Base-by-base conservation (phyloP, 2,329 filamentous ascomycete species). In the Fusarium transvaalense region DNA sequence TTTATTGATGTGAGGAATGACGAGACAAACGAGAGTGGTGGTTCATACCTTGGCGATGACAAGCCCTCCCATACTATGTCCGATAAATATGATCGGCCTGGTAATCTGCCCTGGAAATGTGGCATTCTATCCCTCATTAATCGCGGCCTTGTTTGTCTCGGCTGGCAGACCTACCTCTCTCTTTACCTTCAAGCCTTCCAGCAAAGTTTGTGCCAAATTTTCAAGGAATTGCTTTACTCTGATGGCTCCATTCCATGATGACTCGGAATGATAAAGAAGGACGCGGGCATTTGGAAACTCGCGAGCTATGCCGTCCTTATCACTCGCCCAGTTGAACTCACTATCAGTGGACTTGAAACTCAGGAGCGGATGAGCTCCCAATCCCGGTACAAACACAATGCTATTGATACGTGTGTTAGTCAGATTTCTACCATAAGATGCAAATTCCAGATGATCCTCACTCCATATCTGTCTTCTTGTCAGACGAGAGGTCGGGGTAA, bases 11-110 rank as follows among this genome's bases (percentile, higher is more conserved):
- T 71, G 0, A 71, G 56, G 32, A 8, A 19, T 7, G 7, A 9
- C 4, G 5, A 17, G 5, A 23, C 2, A 29, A 29, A 29, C 1
- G 15, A 19, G 5, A 8, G 9, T 2, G 2, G 10, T 10, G 3
- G 3, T 10, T 23, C 53, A 56, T 15, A 79, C 81, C 66, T 82
- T 82, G 13, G 81, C 80, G 32, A 82, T 76, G 2, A 82, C 80
- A 8, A 82, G 71, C 9, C 81, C 81, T 10, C 81, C 81, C 81
- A 82, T 83, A 21, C 79, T 81, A 37, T 82, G 81, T 0, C 79
- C 80, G 15, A 83, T 79, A 35, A 83, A 81, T 0, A 81, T 76
- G 12, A 83, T 80, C 2, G 81, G 81, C 3, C 79, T 75, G 29
- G 75, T 76, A 10, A 83, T 80, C 2, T 82, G 81, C 3, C 79